Percentiles rank a stretch among this genome's conserved stretches.
Conservation (phyloP, 1,139 yeast species). For the Candida sp. region DNA sequence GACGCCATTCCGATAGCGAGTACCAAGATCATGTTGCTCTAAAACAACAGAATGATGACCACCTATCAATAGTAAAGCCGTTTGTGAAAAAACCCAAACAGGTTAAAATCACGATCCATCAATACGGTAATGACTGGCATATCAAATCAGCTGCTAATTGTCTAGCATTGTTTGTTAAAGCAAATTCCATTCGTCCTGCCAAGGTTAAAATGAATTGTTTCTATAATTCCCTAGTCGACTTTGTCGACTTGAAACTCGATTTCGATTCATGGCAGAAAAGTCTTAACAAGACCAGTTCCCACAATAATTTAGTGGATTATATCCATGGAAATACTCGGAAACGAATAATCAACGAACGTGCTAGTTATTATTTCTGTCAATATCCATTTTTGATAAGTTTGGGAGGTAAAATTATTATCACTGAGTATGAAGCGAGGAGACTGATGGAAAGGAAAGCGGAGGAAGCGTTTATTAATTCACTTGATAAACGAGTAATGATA, state of each 20-base stretch:
- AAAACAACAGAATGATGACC: constrained; percentile 13
- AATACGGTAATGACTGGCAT: constrained; percentile 83
- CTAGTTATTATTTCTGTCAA: constrained; percentile 63
- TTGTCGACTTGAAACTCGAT: constrained; percentile 70
- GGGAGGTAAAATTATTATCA: constrained; percentile 75
- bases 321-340: constrained; percentile 36
- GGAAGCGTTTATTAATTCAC: constrained; percentile 77
- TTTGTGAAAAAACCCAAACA: constrained; percentile 20
- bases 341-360: constrained; percentile 19
- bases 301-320: constrained; percentile 35
- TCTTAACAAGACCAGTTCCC: constrained; percentile 7
- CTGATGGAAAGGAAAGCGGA: constrained; percentile 89
- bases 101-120: constrained; percentile 50
- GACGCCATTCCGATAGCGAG: constrained; percentile 14
- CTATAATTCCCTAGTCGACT: constrained; percentile 82
- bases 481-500: constrained; percentile 57
- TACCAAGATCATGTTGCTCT: constrained; percentile 12
- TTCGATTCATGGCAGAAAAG: constrained; percentile 77
- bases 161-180: constrained; percentile 51
- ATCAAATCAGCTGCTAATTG: constrained; percentile 62
- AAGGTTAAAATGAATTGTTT: constrained; percentile 52
- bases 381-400: constrained; percentile 80
- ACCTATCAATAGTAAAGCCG: constrained; percentile 7
- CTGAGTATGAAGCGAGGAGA: constrained; percentile 79
- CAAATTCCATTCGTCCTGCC: constrained; percentile 40